Evolutionary conservation across 2,329 filamentous ascomycete species (phyloP), one percentile per base, ranked within the genome.

Genomic region (Penicillium sp.): DNA sequence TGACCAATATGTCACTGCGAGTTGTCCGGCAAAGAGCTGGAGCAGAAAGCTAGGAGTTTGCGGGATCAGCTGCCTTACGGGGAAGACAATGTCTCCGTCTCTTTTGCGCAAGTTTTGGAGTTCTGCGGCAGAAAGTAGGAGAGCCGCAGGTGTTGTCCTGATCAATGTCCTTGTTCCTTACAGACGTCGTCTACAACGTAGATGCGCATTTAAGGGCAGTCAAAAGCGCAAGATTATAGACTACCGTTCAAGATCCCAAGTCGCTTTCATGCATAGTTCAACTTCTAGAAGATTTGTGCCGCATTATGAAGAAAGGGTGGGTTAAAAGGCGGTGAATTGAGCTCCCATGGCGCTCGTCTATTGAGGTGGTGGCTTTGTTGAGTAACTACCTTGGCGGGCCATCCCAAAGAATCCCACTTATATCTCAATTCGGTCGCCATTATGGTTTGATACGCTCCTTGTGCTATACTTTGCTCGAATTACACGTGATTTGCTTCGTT

Each of bases 1-100:
- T 92, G 22, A 36, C 67, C 51, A 25, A 40, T 18, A 14, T 45
- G 9, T 44, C 25, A 47, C 28, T 38, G 36, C 34, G 11, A 13
- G 22, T 38, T 28, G 37, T 34, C 16, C 33, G 34, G 22, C 18
- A 13, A 28, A 38, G 34, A 36, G 18, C 41, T 8, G 3, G n/a
- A 28, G 16, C 19, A 12, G 10, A 44, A 39, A 43, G 34, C 22
- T 13, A 14, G 41, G 30, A 43, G 34, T 46, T 42, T 29, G 38
- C 41, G 27, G 48, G 41, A 40, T 38, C 30, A 27, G 30, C 13
- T 16, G 39, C 13, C 6, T 41, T 43, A 35, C 31, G 14, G 31
- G 12, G n/a, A n/a, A 31, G 1, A 13, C 30, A 43, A 30, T 30
- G 19, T 30, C 42, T 46, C 19, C 33, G 33, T 40, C 31, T 29